Conservation (phyloP, 2,329 filamentous ascomycete genomes). For the Lasiodiplodia sp. region DNA sequence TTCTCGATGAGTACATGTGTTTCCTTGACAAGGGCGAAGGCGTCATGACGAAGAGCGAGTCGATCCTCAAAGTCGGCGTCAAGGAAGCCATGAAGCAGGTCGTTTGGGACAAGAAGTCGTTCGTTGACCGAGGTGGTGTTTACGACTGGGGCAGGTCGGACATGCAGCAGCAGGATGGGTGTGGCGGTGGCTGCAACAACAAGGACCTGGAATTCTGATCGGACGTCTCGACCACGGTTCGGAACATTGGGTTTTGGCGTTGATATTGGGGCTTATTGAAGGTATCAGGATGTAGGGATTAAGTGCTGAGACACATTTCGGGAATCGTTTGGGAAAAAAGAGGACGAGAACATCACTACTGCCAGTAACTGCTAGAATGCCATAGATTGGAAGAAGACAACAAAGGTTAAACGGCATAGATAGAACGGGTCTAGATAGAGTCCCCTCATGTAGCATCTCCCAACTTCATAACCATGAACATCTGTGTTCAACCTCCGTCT, state of each 20-base stretch:
- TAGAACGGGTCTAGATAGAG: too few relatives aligned
- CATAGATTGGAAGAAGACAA: too few relatives aligned
- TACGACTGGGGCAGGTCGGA: slow-evolving; percentile 46
- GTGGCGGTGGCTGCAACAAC: background rate
- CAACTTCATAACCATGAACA: too few relatives aligned
- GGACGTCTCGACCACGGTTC: background rate
- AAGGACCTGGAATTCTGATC: slow-evolving; percentile 10
- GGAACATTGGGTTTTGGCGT: background rate
- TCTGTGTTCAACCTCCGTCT: too few relatives aligned
- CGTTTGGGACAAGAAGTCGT: slow-evolving; percentile 56
- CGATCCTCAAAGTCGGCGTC: slow-evolving; percentile 56
- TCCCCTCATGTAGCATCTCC: too few relatives aligned
- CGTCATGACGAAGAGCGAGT: slow-evolving; percentile 38
- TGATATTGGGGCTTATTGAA: too few relatives aligned
- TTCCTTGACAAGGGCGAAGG: slow-evolving; percentile 54
- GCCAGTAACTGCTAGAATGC: too few relatives aligned
- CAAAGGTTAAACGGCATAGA: too few relatives aligned
- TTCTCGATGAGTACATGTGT: slow-evolving; percentile 61
- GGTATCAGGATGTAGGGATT: too few relatives aligned
- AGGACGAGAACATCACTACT: too few relatives aligned
- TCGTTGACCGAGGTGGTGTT: slow-evolving; percentile 55
- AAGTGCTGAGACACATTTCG: too few relatives aligned
- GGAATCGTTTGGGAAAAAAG: too few relatives aligned
- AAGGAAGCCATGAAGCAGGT: slow-evolving; percentile 54
- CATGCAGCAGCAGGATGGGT: slow-evolving; percentile 1